Evolutionary conservation across 768 basidiomycete species (phyloP).

Genomic region (Xerocomellus intermedius): DNA sequence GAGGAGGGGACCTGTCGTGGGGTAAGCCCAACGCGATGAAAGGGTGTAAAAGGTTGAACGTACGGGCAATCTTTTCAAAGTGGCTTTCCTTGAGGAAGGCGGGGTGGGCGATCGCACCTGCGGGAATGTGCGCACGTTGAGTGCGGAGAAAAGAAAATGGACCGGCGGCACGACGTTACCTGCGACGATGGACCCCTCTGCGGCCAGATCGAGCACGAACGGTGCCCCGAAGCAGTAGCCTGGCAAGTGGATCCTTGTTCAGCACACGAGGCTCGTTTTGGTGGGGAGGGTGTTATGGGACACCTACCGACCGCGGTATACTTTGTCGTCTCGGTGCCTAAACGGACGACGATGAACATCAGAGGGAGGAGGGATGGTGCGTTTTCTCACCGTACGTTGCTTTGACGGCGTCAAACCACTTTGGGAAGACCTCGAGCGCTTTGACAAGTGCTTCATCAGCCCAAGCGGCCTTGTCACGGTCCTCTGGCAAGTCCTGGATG

Average conservation of each 20-base stretch:
- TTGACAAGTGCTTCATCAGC: conserved; percentile 27
- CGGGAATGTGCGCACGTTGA: no score
- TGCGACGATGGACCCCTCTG: conserved; percentile 43
- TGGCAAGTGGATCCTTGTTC: conserved; percentile 10
- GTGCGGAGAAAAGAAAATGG: no score
- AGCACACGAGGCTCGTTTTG: background rate
- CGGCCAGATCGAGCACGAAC: conserved; percentile 44
- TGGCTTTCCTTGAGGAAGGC: conserved; percentile 50
- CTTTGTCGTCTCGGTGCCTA: conserved; percentile 33
- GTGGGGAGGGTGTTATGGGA: no score
- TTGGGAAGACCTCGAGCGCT: conserved; percentile 41
- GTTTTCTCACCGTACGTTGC: conserved; percentile 41
- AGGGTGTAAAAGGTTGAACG: conserved; percentile 8
- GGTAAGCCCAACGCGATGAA: background rate
- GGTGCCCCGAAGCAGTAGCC: conserved; percentile 60
- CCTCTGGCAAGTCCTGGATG: conserved; percentile 35
- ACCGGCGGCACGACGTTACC: no score
- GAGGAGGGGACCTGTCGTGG: conserved; percentile 14
- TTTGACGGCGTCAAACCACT: conserved; percentile 53
- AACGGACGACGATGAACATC: no score
- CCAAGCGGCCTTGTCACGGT: conserved; percentile 40
- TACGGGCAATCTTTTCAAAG: conserved; percentile 47
- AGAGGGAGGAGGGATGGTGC: background rate
- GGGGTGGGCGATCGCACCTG: conserved; percentile 53
- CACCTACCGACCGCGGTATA: conserved; percentile 45